Percentiles rank a stretch among this genome's conserved stretches.
Conservation (phyloP, 2,329 filamentous ascomycete genomes). For the Gnomoniopsis smithogilvyi region DNA sequence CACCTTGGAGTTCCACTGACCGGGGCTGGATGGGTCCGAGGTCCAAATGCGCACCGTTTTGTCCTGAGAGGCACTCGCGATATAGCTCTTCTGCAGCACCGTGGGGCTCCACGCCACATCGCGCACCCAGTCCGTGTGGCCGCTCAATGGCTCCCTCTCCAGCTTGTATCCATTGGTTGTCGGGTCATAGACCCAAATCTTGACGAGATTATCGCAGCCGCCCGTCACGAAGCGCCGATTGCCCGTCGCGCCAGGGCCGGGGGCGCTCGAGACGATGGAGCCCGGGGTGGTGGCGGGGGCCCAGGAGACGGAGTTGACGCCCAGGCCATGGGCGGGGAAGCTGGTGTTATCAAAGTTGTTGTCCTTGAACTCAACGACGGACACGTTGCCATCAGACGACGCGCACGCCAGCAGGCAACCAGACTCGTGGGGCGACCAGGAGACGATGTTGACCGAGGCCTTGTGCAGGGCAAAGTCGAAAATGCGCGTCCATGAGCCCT, state of each 20-base stretch:
- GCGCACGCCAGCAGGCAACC: constrained; percentile 94
- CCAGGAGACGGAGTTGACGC: constrained; percentile 96
- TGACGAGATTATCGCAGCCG: constrained; percentile 88
- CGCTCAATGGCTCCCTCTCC: constrained; percentile 63
- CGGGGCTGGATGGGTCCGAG: constrained; percentile 60
- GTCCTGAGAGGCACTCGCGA: constrained; percentile 92
- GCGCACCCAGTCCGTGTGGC: constrained; percentile 94
- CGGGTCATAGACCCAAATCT: constrained; percentile 82
- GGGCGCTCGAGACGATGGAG: constrained; percentile 73
- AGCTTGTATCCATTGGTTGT: constrained; percentile 59
- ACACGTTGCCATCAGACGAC: constrained; percentile 89
- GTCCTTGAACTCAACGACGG: constrained; percentile 94
- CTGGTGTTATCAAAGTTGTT: constrained; percentile 87
- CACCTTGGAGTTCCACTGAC: constrained; percentile 80
- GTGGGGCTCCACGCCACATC: constrained; percentile 97
- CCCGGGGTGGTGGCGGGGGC: constrained; percentile 82
- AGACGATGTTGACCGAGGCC: constrained; percentile 92
- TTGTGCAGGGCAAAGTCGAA: constrained; percentile 94
- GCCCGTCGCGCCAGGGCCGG: constrained; percentile 55
- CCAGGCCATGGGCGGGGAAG: constrained; percentile 88
- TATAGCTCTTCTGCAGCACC: constrained; percentile 92
- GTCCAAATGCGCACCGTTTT: constrained; percentile 99
- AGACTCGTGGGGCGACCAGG: constrained; percentile 95
- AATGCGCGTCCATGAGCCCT: constrained; percentile 74
- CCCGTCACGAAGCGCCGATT: constrained; percentile 89